Evolutionary conservation across 2,329 filamentous ascomycete species (phyloP), one percentile per base, ranked within the genome.

Genomic region (Hypoxylon sp.): DNA sequence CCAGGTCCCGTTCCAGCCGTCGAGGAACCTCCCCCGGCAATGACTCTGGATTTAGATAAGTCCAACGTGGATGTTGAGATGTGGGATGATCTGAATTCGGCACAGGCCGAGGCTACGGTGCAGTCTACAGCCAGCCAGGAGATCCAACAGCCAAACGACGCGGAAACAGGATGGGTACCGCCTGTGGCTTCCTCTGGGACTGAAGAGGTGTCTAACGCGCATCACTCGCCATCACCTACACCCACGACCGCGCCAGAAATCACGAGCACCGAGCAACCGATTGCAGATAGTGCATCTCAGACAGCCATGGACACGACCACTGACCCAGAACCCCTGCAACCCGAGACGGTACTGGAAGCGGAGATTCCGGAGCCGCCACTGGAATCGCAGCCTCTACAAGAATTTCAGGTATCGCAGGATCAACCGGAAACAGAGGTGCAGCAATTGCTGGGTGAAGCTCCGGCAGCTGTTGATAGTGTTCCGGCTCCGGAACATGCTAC

Each of bases 401-500:
- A 51, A 21, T 15, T 49, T 3, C 26, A 37, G 4, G 37, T 24
- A 17, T 15, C 31, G 17, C n/a, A 17, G n/a, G 31, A 13, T 3
- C 10, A 11, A 15, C 29, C n/a, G 11, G 29, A 2, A 17, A 3
- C 31, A 35, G 4, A 35, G 5, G 13, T 15, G n/a, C n/a, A n/a
- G n/a, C n/a, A n/a, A n/a, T n/a, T n/a, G 29, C 11, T 47, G 6
- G 58, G 60, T 10, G 10, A 18, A 10, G 29, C 55, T 46, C 29
- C 55, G 4, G 45, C 59, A 3, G 58, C 63, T 11, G 65, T 64
- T 24, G 62, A 67, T 21, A 43, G 65, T 13, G 52, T 64, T 11
- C 52, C 64, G 8, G 50, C 61, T 15, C 48, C 63, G 13, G 43
- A 13, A 21, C 31, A 42, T n/a, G n/a, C 31, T 15, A 11, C 31